Percentiles rank a stretch among this genome's conserved stretches.
These are phyloP conservation scores for Trichosporon ovoides DNA, from an alignment of 1,284 basidiomycete genomes.

Conservation along the genomic window DNA sequence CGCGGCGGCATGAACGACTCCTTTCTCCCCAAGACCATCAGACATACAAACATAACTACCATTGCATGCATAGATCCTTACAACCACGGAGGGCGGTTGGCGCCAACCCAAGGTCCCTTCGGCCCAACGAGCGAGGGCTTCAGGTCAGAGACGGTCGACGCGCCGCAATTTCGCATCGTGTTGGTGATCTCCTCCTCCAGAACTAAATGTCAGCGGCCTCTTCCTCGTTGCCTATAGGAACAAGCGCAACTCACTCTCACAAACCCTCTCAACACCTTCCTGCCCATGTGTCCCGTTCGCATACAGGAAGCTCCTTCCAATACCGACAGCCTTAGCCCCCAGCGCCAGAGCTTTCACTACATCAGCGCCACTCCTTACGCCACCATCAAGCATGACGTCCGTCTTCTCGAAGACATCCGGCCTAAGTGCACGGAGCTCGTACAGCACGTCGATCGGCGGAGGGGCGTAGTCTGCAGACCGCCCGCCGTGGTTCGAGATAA, in stretches of 20 bases:
- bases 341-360: conserved; percentile 57
- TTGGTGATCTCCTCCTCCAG: conserved; percentile 54
- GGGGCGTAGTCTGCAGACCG: conserved; percentile 49
- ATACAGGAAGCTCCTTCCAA: conserved; percentile 55
- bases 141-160: conserved; percentile 56
- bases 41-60: no score
- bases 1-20: no score
- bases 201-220: no score
- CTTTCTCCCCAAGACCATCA: no score
- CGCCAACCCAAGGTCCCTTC: conserved; percentile 44
- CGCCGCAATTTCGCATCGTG: conserved; percentile 54
- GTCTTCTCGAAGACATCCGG: conserved; percentile 52
- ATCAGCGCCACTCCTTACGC: conserved; percentile 54
- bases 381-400: conserved; percentile 57
- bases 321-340: conserved; percentile 56
- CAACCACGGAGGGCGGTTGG: conserved; percentile 33
- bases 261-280: conserved; percentile 52
- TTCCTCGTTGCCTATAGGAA: no score
- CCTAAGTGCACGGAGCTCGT: conserved; percentile 50
- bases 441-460: conserved; percentile 49
- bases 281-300: conserved; percentile 55
- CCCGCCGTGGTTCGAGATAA: conserved; percentile 32
- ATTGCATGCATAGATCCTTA: neutral
- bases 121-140: conserved; percentile 68
- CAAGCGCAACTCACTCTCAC: conserved; percentile 50